A percentile compares a stretch with the other conserved stretches of the same genome.
Conservation (phyloP, 148 eudicot species). For the Suaeda aralocaspica region DNA sequence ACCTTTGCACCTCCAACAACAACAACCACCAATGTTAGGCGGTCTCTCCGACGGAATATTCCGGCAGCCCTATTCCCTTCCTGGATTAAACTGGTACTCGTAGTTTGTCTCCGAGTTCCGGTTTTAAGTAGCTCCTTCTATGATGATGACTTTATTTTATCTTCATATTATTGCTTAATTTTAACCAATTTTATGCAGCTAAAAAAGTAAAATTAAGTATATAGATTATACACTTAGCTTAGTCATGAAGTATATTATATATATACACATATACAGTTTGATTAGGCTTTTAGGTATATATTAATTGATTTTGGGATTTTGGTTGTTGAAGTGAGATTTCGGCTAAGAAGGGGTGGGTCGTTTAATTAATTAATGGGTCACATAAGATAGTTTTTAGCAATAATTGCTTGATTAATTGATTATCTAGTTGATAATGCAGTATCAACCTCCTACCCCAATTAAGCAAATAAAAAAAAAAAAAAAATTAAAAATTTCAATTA, state of each 20-base stretch:
- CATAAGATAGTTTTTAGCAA: slow-evolving; percentile 19
- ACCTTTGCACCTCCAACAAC: slow-evolving; percentile 17
- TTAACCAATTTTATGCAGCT: background rate
- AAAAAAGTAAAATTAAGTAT: background rate
- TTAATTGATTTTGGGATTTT: slow-evolving; percentile 17
- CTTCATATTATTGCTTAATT: background rate
- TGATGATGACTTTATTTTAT: background rate
- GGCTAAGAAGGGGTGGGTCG: slow-evolving; percentile 5
- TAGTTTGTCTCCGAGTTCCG: slow-evolving; percentile 14
- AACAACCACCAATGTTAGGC: slow-evolving; percentile 36
- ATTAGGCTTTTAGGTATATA: slow-evolving; percentile 17
- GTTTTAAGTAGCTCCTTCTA: background rate
- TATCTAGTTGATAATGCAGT: slow-evolving; percentile 25
- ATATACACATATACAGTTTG: background rate
- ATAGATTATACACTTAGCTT: background rate
- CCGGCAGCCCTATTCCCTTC: slow-evolving; percentile 38
- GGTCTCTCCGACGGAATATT: slow-evolving; percentile 31
- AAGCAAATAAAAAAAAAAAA: slow-evolving; percentile 14
- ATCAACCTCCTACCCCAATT: slow-evolving; percentile 17
- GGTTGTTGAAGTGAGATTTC: slow-evolving; percentile 24
- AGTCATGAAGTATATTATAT: background rate
- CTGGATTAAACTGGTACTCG: slow-evolving; percentile 53
- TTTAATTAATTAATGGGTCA: slow-evolving; percentile 24
- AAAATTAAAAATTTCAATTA: too few relatives aligned
- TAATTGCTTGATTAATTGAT: slow-evolving; percentile 24